These are phyloP conservation scores for Wickerhamomyces sydowiorum DNA, from an alignment of 805 yeast genomes.

Conservation along the genomic window DNA sequence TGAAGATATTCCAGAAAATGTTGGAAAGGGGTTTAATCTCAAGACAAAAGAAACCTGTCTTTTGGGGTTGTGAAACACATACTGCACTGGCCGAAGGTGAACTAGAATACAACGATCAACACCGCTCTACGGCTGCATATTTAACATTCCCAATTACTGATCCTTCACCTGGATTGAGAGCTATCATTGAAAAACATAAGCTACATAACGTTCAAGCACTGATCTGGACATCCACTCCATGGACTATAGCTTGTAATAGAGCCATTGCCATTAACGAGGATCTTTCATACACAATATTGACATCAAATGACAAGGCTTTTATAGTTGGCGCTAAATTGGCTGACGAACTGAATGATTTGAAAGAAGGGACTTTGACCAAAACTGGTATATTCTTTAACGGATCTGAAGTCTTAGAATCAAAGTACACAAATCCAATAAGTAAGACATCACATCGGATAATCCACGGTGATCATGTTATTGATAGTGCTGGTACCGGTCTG, in stretches of 20 bases:
- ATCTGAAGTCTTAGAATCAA: slow-evolving; percentile 28
- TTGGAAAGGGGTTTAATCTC: slow-evolving; percentile 62
- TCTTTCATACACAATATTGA: slow-evolving; percentile 50
- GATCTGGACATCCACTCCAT: slow-evolving; percentile 98
- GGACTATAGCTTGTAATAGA: slow-evolving; percentile 88
- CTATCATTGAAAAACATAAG: slow-evolving; percentile 4
- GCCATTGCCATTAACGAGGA: slow-evolving; percentile 71
- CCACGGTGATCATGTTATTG: slow-evolving; percentile 78
- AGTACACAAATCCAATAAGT: slow-evolving; percentile 54
- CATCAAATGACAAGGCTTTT: slow-evolving; percentile 34
- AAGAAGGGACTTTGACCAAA: slow-evolving; percentile 13
- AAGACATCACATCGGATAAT: slow-evolving; percentile 50
- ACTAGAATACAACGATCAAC: slow-evolving; percentile 74
- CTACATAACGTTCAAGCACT: slow-evolving; percentile 28
- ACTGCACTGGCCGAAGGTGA: slow-evolving; percentile 98
- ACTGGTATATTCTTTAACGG: slow-evolving; percentile 36
- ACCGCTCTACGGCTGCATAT: slow-evolving; percentile 61
- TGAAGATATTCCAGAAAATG: slow-evolving; percentile 61
- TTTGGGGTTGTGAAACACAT: slow-evolving; percentile 92
- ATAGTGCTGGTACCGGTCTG: slow-evolving; percentile 83
- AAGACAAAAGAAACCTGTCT: slow-evolving; percentile 90
- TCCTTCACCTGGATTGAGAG: slow-evolving; percentile 14
- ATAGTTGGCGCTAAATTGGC: slow-evolving; percentile 53
- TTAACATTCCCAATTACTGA: slow-evolving; percentile 56
- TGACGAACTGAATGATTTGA: slow-evolving; percentile 29